These are phyloP conservation scores for Lenzites betulinus DNA, from an alignment of 768 basidiomycete genomes.

Conservation along the genomic window DNA sequence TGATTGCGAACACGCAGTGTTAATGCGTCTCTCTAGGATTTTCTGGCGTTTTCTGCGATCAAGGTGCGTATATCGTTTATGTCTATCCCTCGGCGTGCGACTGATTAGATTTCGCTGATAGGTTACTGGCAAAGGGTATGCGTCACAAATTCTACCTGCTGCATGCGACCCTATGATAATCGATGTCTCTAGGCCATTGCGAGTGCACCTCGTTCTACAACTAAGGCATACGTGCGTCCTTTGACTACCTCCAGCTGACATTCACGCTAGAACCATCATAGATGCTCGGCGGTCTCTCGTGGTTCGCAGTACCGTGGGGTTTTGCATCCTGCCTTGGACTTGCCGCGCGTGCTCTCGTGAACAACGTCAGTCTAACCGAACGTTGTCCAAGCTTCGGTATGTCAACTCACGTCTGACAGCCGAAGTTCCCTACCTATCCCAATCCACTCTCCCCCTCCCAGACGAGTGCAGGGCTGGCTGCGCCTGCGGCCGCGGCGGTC, in stretches of 20 bases:
- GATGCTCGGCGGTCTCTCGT: conserved; percentile 60
- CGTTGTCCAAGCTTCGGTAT: conserved; percentile 18
- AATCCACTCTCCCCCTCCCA: conserved; percentile 34
- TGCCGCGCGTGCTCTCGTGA: conserved; percentile 33
- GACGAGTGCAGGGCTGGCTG: conserved; percentile 42
- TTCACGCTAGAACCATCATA: too few species aligned
- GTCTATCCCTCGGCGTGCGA: neutral
- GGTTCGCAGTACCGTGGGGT: conserved; percentile 49
- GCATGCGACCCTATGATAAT: too few species aligned
- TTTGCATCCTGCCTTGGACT: conserved; percentile 48
- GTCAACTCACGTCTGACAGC: conserved; percentile 36
- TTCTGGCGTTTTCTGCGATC: conserved; percentile 52
- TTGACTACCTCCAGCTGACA: too few species aligned
- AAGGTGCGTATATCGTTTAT: conserved; percentile 35
- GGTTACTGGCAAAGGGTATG: conserved; percentile 56
- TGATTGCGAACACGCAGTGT: conserved; percentile 17
- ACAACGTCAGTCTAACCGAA: conserved; percentile 29
- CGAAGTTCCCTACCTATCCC: conserved; percentile 53
- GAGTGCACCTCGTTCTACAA: conserved; percentile 50
- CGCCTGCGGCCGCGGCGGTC: conserved; percentile 38
- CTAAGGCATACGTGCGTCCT: conserved; percentile 52
- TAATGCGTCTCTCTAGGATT: conserved; percentile 48
- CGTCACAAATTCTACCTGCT: conserved; percentile 21
- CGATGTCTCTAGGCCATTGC: conserved; percentile 45
- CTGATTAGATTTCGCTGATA: conserved; percentile 17